Base-by-base conservation (phyloP, 2,329 filamentous ascomycete species). In the Claviceps paspali region DNA sequence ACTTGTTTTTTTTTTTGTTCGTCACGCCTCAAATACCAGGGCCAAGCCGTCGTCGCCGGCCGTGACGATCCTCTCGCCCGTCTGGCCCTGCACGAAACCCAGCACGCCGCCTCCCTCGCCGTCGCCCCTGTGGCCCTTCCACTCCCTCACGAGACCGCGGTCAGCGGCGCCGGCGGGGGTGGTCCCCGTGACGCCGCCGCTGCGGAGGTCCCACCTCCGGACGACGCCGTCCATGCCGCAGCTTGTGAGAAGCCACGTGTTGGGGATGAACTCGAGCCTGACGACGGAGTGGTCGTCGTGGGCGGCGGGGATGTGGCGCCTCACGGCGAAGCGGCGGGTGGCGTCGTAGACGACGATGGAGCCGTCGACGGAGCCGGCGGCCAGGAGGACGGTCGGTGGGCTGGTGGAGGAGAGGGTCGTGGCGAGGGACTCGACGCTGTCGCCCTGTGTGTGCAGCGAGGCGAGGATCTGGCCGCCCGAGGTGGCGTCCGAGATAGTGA, bases 201-300 rank as follows among this genome's bases (percentile, higher is more conserved):
- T 69, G n/a, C 69, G 61, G 37, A 75, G 53, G 59, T 98, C 88
- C 91, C 91, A 98, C 42, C 87, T 68, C 50, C 84, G 70, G 15
- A 98, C 75, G 0, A 87, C 85, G 14, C 91, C 88, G 51, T 98
- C 91, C 69, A 95, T 84, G 7, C 91, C 91, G 47, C 79, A 87
- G 45, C 76, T 84, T 2, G 88, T 96, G 37, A 96, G 64, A 43
- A 92, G 53, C 77, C 75, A 88, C 45, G 50, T 53, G 46, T 60
- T 55, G 52, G 66, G 65, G 41, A 93, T 73, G 51, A 94, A 98
- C 42, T 95, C 85, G 4, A 96, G 76, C 60, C 92, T 88, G 43
- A 96, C 88, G 15, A 98, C 84, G 1, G 84, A 80, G 50, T 81
- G 80, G n/a, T 84, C 82, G 45, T 87, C 82, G 55, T 93, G 88